A percentile compares a stretch with the other conserved stretches of the same genome.
phyloP scores from a whole-genome alignment of 805 yeast species.

The Candida hungchunana region DNA sequence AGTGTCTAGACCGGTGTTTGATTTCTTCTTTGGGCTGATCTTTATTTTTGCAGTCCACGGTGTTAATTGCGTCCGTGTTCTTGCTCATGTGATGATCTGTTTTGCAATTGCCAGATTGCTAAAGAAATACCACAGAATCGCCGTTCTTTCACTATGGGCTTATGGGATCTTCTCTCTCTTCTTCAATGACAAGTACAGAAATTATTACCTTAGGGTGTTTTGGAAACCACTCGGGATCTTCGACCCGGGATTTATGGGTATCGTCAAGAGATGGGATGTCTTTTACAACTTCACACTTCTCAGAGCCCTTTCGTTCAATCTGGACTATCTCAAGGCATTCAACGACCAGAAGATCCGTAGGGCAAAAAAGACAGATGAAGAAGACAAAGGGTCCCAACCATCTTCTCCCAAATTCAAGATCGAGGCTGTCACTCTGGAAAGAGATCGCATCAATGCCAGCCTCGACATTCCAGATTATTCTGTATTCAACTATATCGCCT shows the following conservation, averaged over 20 bases:
- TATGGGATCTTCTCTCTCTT: slow-evolving; percentile 80
- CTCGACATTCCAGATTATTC: slow-evolving; percentile 58
- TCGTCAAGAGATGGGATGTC: slow-evolving; percentile 92
- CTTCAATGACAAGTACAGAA: slow-evolving; percentile 64
- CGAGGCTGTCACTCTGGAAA: slow-evolving; percentile 30
- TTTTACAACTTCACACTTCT: slow-evolving; percentile 86
- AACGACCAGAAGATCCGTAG: slow-evolving; percentile 16
- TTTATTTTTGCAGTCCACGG: slow-evolving; percentile 81
- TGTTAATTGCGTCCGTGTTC: slow-evolving; percentile 56
- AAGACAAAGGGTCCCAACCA: slow-evolving; percentile 20
- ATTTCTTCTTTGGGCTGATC: slow-evolving; percentile 62
- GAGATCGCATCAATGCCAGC: slow-evolving; percentile 61
- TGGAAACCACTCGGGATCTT: slow-evolving; percentile 41
- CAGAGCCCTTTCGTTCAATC: slow-evolving; percentile 75
- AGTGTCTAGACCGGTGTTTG: slow-evolving; percentile 55
- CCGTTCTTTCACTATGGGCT: slow-evolving; percentile 56
- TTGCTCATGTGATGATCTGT: slow-evolving; percentile 52
- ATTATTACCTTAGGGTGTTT: slow-evolving; percentile 44
- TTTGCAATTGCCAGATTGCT: slow-evolving; percentile 43
- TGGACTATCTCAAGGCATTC: slow-evolving; percentile 60
- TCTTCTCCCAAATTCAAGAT: slow-evolving; percentile 16
- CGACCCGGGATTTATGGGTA: slow-evolving; percentile 65
- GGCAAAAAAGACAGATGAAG: slow-evolving; percentile 23
- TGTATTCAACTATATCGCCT: slow-evolving; percentile 65
- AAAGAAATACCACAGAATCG: slow-evolving; percentile 31